Evolutionary conservation across 768 basidiomycete genomes (phyloP).

Genomic region (Naganishia onofrii): DNA sequence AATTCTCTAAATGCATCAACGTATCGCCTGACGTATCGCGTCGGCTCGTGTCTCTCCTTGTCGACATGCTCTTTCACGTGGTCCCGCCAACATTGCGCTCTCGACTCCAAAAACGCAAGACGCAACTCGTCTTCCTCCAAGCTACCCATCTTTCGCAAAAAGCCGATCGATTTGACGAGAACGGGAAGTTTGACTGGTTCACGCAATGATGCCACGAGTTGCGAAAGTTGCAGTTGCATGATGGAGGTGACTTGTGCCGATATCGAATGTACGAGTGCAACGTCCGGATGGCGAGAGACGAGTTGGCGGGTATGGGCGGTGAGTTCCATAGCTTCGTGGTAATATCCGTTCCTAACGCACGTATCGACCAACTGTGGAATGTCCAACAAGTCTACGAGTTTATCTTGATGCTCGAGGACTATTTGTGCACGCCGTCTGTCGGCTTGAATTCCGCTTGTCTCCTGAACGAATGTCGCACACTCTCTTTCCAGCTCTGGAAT

Average conservation of each 20-base stretch:
- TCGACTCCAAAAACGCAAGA: slow-evolving; percentile 74
- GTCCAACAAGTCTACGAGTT: slow-evolving; percentile 85
- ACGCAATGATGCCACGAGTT: slow-evolving; percentile 72
- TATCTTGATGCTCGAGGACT: slow-evolving; percentile 92
- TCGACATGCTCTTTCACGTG: slow-evolving; percentile 56
- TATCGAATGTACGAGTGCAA: slow-evolving; percentile 58
- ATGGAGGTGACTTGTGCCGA: slow-evolving; percentile 56
- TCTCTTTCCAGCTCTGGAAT: slow-evolving; percentile 75
- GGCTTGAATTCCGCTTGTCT: slow-evolving; percentile 66
- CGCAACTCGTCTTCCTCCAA: slow-evolving; percentile 73
- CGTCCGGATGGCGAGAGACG: slow-evolving; percentile 55
- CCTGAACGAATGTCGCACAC: slow-evolving; percentile 69
- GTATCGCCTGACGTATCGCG: slow-evolving; percentile 76
- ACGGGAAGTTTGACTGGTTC: slow-evolving; percentile 84
- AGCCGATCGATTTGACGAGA: slow-evolving; percentile 83
- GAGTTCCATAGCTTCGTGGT: slow-evolving; percentile 84
- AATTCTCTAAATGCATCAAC: slow-evolving; percentile 89
- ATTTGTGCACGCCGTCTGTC: slow-evolving; percentile 72
- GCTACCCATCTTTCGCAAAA: slow-evolving; percentile 77
- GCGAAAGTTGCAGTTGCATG: slow-evolving; percentile 62
- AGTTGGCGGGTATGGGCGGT: slow-evolving; percentile 67
- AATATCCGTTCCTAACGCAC: slow-evolving; percentile 87
- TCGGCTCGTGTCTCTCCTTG: slow-evolving; percentile 67
- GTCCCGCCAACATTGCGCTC: slow-evolving; percentile 63
- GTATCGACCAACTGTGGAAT: slow-evolving; percentile 87